Conservation (phyloP, 305 asterid species). For the Solanum hybrid region DNA sequence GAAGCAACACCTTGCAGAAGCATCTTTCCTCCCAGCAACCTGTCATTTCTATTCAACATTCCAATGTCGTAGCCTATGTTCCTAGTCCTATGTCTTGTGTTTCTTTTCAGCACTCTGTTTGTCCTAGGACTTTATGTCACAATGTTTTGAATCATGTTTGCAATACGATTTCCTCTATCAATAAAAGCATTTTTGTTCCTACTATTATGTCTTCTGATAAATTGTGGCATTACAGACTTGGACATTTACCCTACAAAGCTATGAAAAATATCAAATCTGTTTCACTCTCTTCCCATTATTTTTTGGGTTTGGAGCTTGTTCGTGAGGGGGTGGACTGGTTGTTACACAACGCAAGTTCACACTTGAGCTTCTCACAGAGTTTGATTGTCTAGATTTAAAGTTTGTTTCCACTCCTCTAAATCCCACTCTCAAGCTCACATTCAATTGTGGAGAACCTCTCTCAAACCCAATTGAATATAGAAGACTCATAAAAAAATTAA, state of each 20-base stretch:
- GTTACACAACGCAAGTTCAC: neutral
- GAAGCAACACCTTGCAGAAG: neutral
- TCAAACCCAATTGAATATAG: neutral
- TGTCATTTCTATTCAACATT: neutral
- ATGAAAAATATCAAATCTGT: neutral
- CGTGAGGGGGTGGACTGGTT: neutral
- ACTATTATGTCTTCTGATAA: neutral
- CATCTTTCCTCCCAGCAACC: neutral
- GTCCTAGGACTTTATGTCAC: neutral
- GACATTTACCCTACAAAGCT: neutral
- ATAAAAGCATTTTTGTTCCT: neutral
- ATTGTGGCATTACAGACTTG: neutral
- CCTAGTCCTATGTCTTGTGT: neutral
- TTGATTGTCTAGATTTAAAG: neutral
- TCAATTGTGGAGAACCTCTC: neutral
- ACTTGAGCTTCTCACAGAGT: neutral
- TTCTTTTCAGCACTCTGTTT: neutral
- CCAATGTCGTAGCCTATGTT: neutral
- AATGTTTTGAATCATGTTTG: neutral
- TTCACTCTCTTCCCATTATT: neutral
- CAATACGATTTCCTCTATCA: neutral
- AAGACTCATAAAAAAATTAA: neutral
- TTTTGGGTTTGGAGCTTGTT: neutral
- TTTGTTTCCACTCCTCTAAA: neutral
- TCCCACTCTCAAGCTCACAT: neutral